Evolutionary conservation across 768 basidiomycete species (phyloP).

Genomic region (Naematelia encephala): DNA sequence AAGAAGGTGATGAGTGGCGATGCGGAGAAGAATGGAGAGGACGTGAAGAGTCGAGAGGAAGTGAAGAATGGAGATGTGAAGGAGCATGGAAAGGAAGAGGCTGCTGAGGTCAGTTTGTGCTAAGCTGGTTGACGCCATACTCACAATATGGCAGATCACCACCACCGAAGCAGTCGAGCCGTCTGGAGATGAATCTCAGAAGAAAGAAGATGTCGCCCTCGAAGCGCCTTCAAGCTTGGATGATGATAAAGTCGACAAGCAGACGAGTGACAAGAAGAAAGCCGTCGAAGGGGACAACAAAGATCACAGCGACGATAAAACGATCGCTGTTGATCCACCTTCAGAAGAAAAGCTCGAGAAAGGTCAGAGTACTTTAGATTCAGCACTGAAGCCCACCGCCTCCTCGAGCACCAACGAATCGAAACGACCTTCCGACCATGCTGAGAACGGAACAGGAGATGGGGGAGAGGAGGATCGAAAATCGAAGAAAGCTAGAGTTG

Average conservation of each 20-base stretch:
- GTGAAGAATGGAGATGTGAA: not conserved
- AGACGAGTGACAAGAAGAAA: too few species aligned
- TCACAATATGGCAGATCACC: too few species aligned
- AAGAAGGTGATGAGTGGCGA: constrained; percentile 13
- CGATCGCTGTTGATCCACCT: not conserved
- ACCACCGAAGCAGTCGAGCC: too few species aligned
- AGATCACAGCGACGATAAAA: too few species aligned
- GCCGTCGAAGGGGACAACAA: too few species aligned
- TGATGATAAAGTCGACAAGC: too few species aligned
- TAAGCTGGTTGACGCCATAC: too few species aligned
- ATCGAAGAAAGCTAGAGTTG: not conserved
- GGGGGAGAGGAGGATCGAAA: not conserved
- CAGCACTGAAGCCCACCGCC: not conserved
- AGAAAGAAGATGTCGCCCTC: not conserved
- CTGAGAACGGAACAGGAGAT: not conserved
- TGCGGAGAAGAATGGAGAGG: not conserved
- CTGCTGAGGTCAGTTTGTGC: too few species aligned
- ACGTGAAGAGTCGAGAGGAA: not conserved
- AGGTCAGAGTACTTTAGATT: not conserved
- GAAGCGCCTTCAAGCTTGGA: too few species aligned
- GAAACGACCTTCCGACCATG: not conserved
- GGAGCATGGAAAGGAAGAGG: not conserved
- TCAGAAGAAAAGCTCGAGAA: not conserved
- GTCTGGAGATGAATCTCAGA: too few species aligned
- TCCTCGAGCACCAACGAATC: too few species aligned